Percentiles rank a stretch among this genome's conserved stretches.
phyloP scores from a whole-genome alignment of 2,329 filamentous ascomycete species.

The Penicillium sp. region DNA sequence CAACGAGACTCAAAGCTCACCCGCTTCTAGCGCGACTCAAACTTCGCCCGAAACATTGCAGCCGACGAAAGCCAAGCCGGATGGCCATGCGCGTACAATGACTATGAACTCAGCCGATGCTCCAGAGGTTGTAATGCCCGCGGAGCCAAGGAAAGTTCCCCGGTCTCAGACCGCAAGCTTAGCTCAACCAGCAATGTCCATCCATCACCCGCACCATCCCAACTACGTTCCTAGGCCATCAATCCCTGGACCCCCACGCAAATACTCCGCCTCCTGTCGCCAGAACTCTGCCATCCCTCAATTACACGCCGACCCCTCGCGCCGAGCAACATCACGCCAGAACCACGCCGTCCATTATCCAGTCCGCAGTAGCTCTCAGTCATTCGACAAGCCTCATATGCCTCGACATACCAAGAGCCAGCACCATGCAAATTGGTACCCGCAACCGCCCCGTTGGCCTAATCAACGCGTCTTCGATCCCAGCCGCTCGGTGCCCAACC shows the following conservation, averaged over 20 bases:
- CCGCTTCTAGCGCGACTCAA: constrained; percentile 10
- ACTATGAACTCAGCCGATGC: constrained; percentile 42
- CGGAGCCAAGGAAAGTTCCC: constrained; percentile 30
- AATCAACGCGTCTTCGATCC: constrained; percentile 29
- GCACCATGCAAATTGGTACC: constrained; percentile 28
- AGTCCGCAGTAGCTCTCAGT: constrained; percentile 28
- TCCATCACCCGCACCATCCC: constrained; percentile 34
- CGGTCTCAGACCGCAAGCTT: constrained; percentile 31
- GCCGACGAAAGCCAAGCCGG: not conserved
- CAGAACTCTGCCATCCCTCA: constrained; percentile 13
- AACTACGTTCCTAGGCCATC: constrained; percentile 28
- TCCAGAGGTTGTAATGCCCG: constrained; percentile 37
- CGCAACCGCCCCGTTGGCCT: constrained; percentile 25
- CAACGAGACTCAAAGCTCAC: not conserved
- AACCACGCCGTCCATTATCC: constrained; percentile 15
- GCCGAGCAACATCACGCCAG: constrained; percentile 14
- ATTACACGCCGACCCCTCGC: constrained; percentile 14
- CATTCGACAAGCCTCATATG: constrained; percentile 31
- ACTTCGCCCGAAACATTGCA: not conserved
- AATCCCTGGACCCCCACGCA: constrained; percentile 14
- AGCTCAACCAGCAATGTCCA: constrained; percentile 24
- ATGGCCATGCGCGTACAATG: constrained; percentile 30
- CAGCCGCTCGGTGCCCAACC: constrained; percentile 26
- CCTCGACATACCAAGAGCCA: constrained; percentile 37
- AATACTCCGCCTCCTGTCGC: constrained; percentile 23